Percentiles rank a stretch among this genome's conserved stretches.
Evolutionary conservation across 2,329 filamentous ascomycete species (phyloP).

Genomic region (Talaromyces sp.): DNA sequence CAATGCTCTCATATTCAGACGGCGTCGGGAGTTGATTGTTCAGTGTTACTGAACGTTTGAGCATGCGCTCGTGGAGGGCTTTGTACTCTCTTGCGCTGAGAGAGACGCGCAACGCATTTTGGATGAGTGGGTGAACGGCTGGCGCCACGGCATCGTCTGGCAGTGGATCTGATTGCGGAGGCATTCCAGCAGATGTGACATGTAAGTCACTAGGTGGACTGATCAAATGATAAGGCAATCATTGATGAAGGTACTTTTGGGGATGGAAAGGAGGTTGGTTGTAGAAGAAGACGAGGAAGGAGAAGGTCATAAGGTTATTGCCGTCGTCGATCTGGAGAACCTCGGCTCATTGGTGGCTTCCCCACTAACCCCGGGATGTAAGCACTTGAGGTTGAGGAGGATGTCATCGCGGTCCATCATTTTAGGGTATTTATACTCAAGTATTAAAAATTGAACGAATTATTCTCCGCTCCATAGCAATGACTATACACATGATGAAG

Average conservation of each 20-base stretch:
- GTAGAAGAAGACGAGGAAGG: background rate
- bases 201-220: background rate
- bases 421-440: background rate
- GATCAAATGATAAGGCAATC: background rate
- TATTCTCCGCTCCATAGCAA: background rate
- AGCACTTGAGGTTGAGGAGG: background rate
- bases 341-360: slow-evolving; percentile 8
- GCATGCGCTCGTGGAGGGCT: slow-evolving; percentile 74
- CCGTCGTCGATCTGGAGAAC: background rate
- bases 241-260: background rate
- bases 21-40: slow-evolving; percentile 53
- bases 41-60: slow-evolving; percentile 64
- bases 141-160: background rate
- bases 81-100: slow-evolving; percentile 81
- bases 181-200: background rate
- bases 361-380: slow-evolving; percentile 12
- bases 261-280: background rate
- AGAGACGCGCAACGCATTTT: slow-evolving; percentile 82
- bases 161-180: background rate
- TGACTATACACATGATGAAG: slow-evolving; percentile 8
- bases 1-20: slow-evolving; percentile 50
- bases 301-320: background rate
- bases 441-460: background rate
- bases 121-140: slow-evolving; percentile 65
- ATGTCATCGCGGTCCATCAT: background rate